Base-by-base conservation (phyloP, 1,284 basidiomycete species). In the Tylopilus sp. region DNA sequence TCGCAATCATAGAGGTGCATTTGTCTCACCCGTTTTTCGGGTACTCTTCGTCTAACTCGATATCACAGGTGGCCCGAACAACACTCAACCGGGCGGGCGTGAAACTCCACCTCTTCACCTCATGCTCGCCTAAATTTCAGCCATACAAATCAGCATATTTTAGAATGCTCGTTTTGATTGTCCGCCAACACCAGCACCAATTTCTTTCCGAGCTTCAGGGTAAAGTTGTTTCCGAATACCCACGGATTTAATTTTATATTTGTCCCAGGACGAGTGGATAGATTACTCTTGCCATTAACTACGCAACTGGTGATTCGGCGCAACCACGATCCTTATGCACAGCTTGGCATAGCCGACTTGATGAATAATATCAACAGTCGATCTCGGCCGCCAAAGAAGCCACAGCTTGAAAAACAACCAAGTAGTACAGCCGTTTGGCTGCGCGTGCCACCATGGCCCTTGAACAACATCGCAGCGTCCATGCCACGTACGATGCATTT, bases 321-420 rank as follows among this genome's bases (percentile, higher is more conserved):
- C 40, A 59, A 60, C 29, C 55, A 47, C 11, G 66, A 71, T 63
- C 70, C 67, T 14, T 70, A 65, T 25, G 53, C 68, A 66, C 67
- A 68, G 59, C 69, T 68, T 62, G 67, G 67, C 68, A 72, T 72
- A 66, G 68, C 70, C 50, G 68, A 72, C 46, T 45, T 71, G 17
- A 72, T 72, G 57, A 64, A 58, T 20, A 53, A 59, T 42, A 17
- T 58, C 37, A 40, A 45, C 25, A 50, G 39, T 52, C 43, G 49
- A 53, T 58, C 67, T 37, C 56, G 51, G 42, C 62, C 62, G 19
- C 60, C 59, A 32, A 48, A 17, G 50, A 50, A 55, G 53, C 57
- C 58, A 56, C 66, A 61, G 60, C 62, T 56, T 42, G 62, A 50
- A n/a, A n/a, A n/a, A 31, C 48, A 33, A 33, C 36, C 56, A 58